These are phyloP conservation scores for Yamadazyma sp. DNA, from an alignment of 805 yeast genomes.

Conservation along the genomic window DNA sequence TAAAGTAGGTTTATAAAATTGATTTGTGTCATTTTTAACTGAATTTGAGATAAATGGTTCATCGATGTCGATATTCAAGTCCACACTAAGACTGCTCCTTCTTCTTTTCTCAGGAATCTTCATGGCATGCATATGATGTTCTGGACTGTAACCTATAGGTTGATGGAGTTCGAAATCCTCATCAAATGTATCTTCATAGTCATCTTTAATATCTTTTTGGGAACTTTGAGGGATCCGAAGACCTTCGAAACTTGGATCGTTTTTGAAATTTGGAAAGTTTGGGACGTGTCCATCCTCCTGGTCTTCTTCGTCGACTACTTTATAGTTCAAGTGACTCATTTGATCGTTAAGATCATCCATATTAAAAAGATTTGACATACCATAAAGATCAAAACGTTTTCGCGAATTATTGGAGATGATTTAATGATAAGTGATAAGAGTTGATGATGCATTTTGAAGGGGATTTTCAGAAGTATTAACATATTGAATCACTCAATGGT, in stretches of 20 bases:
- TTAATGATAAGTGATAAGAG: no score
- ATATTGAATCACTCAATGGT: no score
- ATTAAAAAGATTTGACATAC: slow-evolving; percentile 8
- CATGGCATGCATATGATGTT: not conserved
- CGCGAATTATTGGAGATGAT: no score
- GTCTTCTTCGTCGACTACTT: slow-evolving; percentile 4
- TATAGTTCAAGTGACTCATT: slow-evolving; percentile 10
- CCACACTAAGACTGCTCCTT: slow-evolving; percentile 13
- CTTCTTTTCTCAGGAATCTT: slow-evolving; percentile 4
- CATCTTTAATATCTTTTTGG: not conserved
- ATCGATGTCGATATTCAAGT: slow-evolving; percentile 8
- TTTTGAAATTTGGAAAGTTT: no score
- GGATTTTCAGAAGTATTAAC: no score
- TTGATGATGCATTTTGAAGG: no score
- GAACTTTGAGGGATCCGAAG: no score
- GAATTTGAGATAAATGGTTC: slow-evolving; percentile 15
- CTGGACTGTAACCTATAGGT: not conserved
- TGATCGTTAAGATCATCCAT: slow-evolving; percentile 15
- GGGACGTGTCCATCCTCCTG: not conserved
- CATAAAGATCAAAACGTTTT: no score
- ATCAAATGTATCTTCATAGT: not conserved
- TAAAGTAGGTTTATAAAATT: slow-evolving; percentile 15
- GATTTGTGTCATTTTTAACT: slow-evolving; percentile 5
- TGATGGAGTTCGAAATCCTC: not conserved
- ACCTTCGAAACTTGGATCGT: no score